Evolutionary conservation across 257 asterid species (phyloP), one percentile per base, ranked within the genome.

Genomic region (Ilex asprella): DNA sequence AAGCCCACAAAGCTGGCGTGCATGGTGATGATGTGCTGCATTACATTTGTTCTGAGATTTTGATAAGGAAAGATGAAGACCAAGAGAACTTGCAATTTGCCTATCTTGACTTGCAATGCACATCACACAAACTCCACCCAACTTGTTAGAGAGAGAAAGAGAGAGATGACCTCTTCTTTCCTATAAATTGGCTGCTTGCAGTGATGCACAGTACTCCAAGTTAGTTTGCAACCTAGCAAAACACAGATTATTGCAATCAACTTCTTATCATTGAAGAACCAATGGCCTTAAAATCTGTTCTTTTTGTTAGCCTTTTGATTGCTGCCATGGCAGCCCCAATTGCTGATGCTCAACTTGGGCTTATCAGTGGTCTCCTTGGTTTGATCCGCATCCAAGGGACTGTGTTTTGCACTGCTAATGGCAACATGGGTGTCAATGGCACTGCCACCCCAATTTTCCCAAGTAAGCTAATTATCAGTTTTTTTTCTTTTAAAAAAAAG

Each of bases 331-430:
- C 81, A 57, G 59, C 64, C 55, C 72, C 85, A 32, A 32, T 55
- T 16, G 83, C 75, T 53, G 67, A 78, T 3, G 85, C 81, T 35
- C 84, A 76, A 72, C 39, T 65, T 16, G 80, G 81, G 31, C 56
- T 67, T 16, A 12, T 69, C 9, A 14, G 62, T 47, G 73, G 61
- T 52, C 50, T 70, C 56, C 47, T 67, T 43, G 76, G 75, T 21
- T 10, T 30, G 1, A 54, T 72, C 2, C 31, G 41, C 44, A 58
- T 80, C 70, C 70, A 70, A 16, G 89, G 89, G 16, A 73, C 65
- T 53, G 60, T 82, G 55, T 82, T 64, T 56, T 85, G 87, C 78
- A 62, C 82, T 21, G 31, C 64, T 2, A 59, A 74, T 58, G 89
- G 81, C 52, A 61, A 55, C 32, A 13, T 66, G 3, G 67, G 69